phyloP scores from a whole-genome alignment of 2,329 filamentous ascomycete genomes.

The Berkeleyomyces rouxiae region DNA sequence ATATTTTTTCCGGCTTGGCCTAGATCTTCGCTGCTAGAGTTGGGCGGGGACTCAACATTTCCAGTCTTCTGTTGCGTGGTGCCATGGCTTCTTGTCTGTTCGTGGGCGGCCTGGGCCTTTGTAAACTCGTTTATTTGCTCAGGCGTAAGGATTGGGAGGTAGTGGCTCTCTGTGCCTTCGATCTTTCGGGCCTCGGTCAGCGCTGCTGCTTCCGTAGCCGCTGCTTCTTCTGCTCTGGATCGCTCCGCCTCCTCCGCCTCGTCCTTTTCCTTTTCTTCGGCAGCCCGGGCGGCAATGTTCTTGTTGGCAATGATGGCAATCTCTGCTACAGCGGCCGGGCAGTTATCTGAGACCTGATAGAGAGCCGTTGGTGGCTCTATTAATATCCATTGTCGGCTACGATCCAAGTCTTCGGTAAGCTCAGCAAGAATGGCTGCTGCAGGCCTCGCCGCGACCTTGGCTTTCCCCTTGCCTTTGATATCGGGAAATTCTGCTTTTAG shows the following conservation, averaged over 20 bases:
- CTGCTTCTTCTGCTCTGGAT: slow-evolving; percentile 15
- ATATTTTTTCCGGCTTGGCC: not conserved
- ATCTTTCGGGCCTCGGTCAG: slow-evolving; percentile 14
- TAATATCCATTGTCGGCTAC: not conserved
- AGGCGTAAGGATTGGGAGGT: slow-evolving; percentile 22
- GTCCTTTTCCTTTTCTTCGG: not conserved
- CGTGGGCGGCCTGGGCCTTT: not conserved
- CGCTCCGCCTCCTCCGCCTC: slow-evolving; percentile 17
- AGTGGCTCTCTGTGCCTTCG: slow-evolving; percentile 22
- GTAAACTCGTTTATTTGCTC: not conserved
- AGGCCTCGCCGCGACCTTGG: not conserved
- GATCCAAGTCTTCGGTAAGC: slow-evolving; percentile 1
- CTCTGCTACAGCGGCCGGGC: slow-evolving; percentile 5
- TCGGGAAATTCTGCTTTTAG: not conserved
- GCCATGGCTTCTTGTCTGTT: not conserved
- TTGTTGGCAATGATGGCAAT: slow-evolving; percentile 4
- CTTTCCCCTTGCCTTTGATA: not conserved
- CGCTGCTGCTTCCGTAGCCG: not conserved
- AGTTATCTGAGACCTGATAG: not conserved
- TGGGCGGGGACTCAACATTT: not conserved
- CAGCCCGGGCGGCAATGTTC: slow-evolving; percentile 1
- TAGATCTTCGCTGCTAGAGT: not conserved
- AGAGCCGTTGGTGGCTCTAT: slow-evolving; percentile 2
- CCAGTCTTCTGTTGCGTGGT: not conserved
- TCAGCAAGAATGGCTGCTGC: not conserved